Evolutionary conservation across 2,329 filamentous ascomycete species (phyloP), one percentile per base, ranked within the genome.

Genomic region (Diaporthe longicolla): DNA sequence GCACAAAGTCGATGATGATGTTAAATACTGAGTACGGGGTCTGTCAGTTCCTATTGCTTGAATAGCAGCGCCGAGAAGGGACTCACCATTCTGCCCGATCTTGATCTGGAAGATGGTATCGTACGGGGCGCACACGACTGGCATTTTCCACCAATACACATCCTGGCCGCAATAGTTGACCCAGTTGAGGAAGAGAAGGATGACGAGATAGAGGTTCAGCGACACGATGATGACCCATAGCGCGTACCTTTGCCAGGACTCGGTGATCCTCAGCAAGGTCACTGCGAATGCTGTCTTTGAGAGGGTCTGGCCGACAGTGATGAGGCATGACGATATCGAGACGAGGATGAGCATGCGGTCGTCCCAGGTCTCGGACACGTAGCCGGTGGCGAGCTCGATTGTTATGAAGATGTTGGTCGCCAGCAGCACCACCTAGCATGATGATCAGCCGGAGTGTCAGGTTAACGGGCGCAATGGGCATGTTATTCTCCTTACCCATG

Each of bases 281-380:
- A 83, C 81, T 3, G 78, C 82, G 37, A 84, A 84, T 2, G 82
- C 82, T 17, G 81, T 81, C 77, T 84, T 84, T 52, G 81, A 81
- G 77, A 75, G 79, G 9, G 82, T 79, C 73, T 83, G 82, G 0
- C 81, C 81, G 65, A 83, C 80, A 26, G 83, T 74, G n/a, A 81
- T 82, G 58, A 82, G 81, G 76, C 82, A 83, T 1, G 82, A 83
- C 3, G 82, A 82, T 19, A 83, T 79, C 73, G 85, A 87, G 81
- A 89, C 87, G 73, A 89, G 80, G 76, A 88, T 88, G 77, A 86
- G 85, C 87, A 88, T 88, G 70, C 83, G 84, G 76, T 87, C 85
- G 73, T 87, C 85, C 87, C 87, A 89, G 29, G 81, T 78, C 35
- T 85, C 78, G 1, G 81, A 78, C 11, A 87, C 84, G 75, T 88